Conservation (phyloP, 2,329 filamentous ascomycete genomes). For the Aspergillus brunneoviolaceus region DNA sequence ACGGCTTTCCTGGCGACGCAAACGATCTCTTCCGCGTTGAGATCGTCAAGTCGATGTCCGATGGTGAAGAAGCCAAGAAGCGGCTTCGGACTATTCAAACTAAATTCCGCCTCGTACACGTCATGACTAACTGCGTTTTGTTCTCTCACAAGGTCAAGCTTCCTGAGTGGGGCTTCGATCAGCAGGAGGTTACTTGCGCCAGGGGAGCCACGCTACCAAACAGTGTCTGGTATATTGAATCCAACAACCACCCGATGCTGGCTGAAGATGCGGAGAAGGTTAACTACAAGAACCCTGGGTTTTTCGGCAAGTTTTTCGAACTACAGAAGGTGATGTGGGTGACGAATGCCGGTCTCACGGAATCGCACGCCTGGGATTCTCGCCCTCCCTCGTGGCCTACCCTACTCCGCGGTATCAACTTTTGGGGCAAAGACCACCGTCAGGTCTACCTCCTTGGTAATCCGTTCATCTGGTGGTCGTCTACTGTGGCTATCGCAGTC, state of each 20-base stretch:
- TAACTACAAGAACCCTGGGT: slow-evolving; percentile 91
- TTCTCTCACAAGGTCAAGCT: slow-evolving; percentile 99
- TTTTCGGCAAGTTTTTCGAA: slow-evolving; percentile 97
- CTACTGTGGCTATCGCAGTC: slow-evolving; percentile 71
- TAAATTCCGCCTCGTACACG: slow-evolving; percentile 90
- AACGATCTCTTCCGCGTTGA: slow-evolving; percentile 95
- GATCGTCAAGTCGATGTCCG: slow-evolving; percentile 87
- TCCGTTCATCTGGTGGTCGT: slow-evolving; percentile 90
- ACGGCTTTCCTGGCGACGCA: slow-evolving; percentile 93
- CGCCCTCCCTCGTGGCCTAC: slow-evolving; percentile 91
- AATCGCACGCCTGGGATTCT: slow-evolving; percentile 98
- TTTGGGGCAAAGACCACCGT: slow-evolving; percentile 92
- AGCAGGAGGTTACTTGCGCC: slow-evolving; percentile 98
- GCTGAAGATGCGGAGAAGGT: slow-evolving; percentile 79
- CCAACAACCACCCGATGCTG: slow-evolving; percentile 79
- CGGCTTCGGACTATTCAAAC: slow-evolving; percentile 90
- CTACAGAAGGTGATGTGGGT: slow-evolving; percentile 98
- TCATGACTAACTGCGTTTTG: slow-evolving; percentile 94
- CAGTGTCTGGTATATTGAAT: slow-evolving; percentile 95
- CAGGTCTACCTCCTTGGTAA: slow-evolving; percentile 98
- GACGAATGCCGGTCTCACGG: slow-evolving; percentile 92
- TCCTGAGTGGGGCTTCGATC: slow-evolving; percentile 95
- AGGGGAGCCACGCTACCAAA: slow-evolving; percentile 89
- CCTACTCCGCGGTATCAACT: slow-evolving; percentile 93
- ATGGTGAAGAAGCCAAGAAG: slow-evolving; percentile 74